Base-by-base conservation (phyloP, 306 rosid species). In the Hippophae rhamnoides region DNA sequence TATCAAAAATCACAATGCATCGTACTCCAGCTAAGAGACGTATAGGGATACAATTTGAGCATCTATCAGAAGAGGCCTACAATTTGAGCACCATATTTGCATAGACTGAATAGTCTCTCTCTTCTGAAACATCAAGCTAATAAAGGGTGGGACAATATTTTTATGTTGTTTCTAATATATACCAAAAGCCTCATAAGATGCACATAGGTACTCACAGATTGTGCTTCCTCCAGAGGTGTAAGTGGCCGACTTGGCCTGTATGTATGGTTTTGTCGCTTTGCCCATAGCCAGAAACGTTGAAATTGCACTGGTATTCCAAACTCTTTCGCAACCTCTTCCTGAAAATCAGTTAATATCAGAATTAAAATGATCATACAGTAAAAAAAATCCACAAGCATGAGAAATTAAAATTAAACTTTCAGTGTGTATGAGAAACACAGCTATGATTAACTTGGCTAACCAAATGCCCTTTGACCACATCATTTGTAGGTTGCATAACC, bases 221-320 rank as follows among this genome's bases (percentile, higher is more conserved):
- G 95, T 58, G 80, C 52, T 86, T 89, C 97, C 74, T 89, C 95
- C 59, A 74, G 13, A 63, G 68, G 75, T 23, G 92, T 86, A 79
- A 89, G 59, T 65, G 89, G 97, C 47, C 97, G 80, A 58, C 76
- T 77, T 63, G 95, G 97, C 63, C 97, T 85, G 67, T 86, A 89
- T 5, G 97, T 86, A 60, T 86, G 86, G 74, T 89, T 89, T 67
- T 76, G 83, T 14, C 95, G 95, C 83, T 80, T 80, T 18, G 84
- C 93, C 95, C 95, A 89, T 52, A 82, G 54, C 97, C 97, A 89
- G 77, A 78, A 89, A 41, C 95, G 95, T 74, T 84, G 92, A 81
- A 86, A 73, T 61, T 89, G 93, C 64, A 89, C 77, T 47, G 95
- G 97, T 57, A 89, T 69, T 45, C 86, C 92, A 70, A 89, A 83